A percentile compares a stretch with the other conserved stretches of the same genome.
phyloP scores from a whole-genome alignment of 2,329 filamentous ascomycete species.

The Alternaria ventricosa region DNA sequence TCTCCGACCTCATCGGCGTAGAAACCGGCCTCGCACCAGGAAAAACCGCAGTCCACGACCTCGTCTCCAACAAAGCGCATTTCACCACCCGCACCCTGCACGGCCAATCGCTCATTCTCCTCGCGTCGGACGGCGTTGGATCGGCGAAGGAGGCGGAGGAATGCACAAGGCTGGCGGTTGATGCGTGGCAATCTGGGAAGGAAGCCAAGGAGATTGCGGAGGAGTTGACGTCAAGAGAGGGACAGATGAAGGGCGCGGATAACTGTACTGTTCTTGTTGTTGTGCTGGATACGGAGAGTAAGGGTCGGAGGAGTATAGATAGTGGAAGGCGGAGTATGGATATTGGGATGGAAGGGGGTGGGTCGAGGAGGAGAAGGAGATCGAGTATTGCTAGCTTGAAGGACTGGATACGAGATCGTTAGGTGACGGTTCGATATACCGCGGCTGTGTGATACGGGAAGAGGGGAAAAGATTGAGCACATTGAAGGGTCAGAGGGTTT shows the following conservation, averaged over 20 bases:
- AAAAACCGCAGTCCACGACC: slow-evolving; percentile 24
- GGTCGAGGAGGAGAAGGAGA: slow-evolving; percentile 6
- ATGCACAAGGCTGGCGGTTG: slow-evolving; percentile 23
- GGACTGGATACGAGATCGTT: slow-evolving; percentile 19
- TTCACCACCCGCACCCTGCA: slow-evolving; percentile 21
- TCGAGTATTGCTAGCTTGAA: slow-evolving; percentile 20
- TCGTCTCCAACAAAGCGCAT: slow-evolving; percentile 34
- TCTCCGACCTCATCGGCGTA: slow-evolving; percentile 30
- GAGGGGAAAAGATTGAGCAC: background rate
- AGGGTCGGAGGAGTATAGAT: slow-evolving; percentile 16
- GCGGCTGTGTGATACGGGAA: background rate
- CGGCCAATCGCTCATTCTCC: slow-evolving; percentile 26
- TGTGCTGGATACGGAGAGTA: slow-evolving; percentile 21
- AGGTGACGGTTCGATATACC: background rate
- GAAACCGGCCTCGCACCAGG: slow-evolving; percentile 33
- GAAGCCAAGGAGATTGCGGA: slow-evolving; percentile 25
- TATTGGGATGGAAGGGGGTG: slow-evolving; percentile 3
- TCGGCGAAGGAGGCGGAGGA: slow-evolving; percentile 23
- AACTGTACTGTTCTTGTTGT: slow-evolving; percentile 33
- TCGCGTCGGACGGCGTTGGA: slow-evolving; percentile 33
- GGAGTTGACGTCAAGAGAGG: slow-evolving; percentile 21
- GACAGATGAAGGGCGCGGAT: slow-evolving; percentile 22
- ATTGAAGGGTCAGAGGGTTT: background rate
- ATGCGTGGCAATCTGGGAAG: slow-evolving; percentile 19
- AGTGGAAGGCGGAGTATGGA: slow-evolving; percentile 14